Evolutionary conservation across 176 grass and related monocot species (phyloP), one percentile per base, ranked within the genome.

Genomic region (Cenchrus fungigraminus): DNA sequence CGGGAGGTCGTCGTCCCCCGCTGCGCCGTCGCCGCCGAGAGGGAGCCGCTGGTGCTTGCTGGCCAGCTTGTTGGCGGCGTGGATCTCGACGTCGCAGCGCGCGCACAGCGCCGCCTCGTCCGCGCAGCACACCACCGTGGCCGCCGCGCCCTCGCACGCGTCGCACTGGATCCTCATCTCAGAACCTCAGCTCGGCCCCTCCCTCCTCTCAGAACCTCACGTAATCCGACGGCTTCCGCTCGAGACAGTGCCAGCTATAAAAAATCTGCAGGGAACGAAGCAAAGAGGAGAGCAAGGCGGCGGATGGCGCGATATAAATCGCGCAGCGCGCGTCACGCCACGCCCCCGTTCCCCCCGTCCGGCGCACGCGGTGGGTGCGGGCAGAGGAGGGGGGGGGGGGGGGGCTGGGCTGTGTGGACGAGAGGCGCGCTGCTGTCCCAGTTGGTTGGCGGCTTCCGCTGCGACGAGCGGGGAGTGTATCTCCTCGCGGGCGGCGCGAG

Each of bases 31-130:
- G 80, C 6, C 70, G 50, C 75, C 80, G 73, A 96, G 88, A 25
- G 89, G 86, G 11, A 96, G 88, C 64, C 94, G 87, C 84, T 91
- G 89, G 88, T 96, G 94, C 86, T 93, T 96, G 86, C 94, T 20
- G 22, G 94, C 91, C 20, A 96, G 91, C 87, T 89, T 96, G 82
- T 93, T 96, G 71, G 94, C 94, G 13, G 89, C 91, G 65, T 96
- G 91, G 76, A 96, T 78, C 74, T 93, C 89, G 22, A 93, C 91
- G 80, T 93, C 91, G 80, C 94, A 96, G 67, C 81, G 79, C 45
- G 81, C 91, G 78, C 94, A 96, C 80, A 96, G 86, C 89, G 94
- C 94, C 40, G 91, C 94, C 88, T 96, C 94, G 89, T 96, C 89
- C 29, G 94, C 94, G 86, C 94, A 96, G 84, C 94, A 96, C 82